Percentiles rank a stretch among this genome's conserved stretches.
phyloP scores from a whole-genome alignment of 2,329 filamentous ascomycete genomes.

The Tolypocladium guangdongense region DNA sequence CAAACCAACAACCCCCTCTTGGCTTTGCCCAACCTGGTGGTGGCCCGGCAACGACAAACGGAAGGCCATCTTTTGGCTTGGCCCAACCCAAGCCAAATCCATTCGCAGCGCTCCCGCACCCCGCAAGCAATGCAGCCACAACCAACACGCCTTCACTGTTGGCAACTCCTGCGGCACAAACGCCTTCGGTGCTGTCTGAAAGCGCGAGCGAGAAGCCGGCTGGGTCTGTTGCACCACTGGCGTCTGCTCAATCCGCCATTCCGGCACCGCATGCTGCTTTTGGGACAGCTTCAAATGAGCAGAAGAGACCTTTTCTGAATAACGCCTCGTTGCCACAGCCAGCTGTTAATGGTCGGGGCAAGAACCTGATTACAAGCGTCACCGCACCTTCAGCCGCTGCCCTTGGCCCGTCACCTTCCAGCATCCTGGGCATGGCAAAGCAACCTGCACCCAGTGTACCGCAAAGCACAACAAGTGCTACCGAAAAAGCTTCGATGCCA shows the following conservation, averaged over 20 bases:
- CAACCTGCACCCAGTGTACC: background rate
- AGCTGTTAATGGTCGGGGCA: background rate
- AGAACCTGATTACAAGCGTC: background rate
- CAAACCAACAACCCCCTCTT: background rate
- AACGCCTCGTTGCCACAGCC: background rate
- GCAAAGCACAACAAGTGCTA: background rate
- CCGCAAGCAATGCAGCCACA: constrained; percentile 7
- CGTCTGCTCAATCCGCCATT: background rate
- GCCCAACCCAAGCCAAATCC: constrained; percentile 8
- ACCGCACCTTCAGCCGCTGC: background rate
- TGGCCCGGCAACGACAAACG: background rate
- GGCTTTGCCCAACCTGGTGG: background rate
- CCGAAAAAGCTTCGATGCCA: background rate
- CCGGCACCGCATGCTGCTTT: background rate
- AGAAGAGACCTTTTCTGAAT: background rate
- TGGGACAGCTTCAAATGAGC: background rate
- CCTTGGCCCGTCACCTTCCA: background rate
- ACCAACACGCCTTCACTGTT: background rate
- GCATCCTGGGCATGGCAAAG: background rate
- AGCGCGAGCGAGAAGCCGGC: background rate
- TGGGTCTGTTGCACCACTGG: background rate
- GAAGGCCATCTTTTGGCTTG: background rate
- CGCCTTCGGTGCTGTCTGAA: background rate
- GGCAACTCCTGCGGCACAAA: constrained; percentile 1
- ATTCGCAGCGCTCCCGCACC: constrained; percentile 9